A percentile compares a stretch with the other conserved stretches of the same genome.
phyloP scores from a whole-genome alignment of 2,329 filamentous ascomycete genomes.

The Phialophora verrucosa region DNA sequence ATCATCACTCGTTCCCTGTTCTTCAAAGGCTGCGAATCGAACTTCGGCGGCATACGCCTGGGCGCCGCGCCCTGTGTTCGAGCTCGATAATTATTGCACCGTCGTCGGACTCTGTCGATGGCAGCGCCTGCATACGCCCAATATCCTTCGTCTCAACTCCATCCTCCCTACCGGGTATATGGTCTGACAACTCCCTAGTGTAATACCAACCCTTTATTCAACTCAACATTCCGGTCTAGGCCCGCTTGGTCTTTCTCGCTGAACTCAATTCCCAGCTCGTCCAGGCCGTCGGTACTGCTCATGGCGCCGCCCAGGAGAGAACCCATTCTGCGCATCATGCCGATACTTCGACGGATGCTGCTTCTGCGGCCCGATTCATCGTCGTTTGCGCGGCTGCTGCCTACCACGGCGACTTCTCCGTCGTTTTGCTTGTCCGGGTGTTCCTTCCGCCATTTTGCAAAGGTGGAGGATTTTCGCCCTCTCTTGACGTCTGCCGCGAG shows the following conservation, averaged over 20 bases:
- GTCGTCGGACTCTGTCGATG: neutral
- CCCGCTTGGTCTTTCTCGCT: constrained; percentile 31
- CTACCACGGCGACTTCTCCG: constrained; percentile 6
- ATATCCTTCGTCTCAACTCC: neutral
- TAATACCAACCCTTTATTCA: constrained; percentile 28
- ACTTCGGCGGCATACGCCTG: too few species aligned
- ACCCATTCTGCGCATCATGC: constrained; percentile 31
- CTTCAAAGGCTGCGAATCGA: neutral
- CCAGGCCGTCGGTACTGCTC: constrained; percentile 18
- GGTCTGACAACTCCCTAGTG: neutral
- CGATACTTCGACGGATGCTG: constrained; percentile 29
- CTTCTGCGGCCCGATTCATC: neutral
- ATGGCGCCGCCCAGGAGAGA: constrained; percentile 21
- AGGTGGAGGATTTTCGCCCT: constrained; percentile 26
- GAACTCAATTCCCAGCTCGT: constrained; percentile 34
- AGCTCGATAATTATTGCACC: neutral
- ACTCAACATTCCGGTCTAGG: constrained; percentile 24
- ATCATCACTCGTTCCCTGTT: neutral
- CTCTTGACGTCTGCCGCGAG: constrained; percentile 26
- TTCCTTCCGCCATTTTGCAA: constrained; percentile 32
- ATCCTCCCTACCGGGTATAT: neutral
- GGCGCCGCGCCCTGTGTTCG: too few species aligned
- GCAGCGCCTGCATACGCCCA: neutral
- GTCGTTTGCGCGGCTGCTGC: constrained; percentile 4
- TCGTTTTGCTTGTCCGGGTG: constrained; percentile 7